Evolutionary conservation across 345 rosid species (phyloP), one percentile per base, ranked within the genome.

Genomic region (Toxicodendron radicans): DNA sequence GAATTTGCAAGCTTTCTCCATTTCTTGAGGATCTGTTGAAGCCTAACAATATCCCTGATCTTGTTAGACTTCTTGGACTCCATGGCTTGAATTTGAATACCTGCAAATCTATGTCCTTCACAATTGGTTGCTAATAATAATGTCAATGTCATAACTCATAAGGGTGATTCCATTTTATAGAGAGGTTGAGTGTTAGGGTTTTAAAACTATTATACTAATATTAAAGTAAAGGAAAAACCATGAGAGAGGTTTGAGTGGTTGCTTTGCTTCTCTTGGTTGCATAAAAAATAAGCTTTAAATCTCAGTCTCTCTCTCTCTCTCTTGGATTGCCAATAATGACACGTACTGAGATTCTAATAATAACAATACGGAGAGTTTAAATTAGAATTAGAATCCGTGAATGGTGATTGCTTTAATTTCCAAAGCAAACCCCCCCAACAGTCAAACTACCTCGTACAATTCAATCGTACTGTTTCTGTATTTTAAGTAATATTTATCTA

Each of bases 1-100:
- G 89, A 70, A 76, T 79, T 87, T 38, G 98, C 98, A 7, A 85
- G 78, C 82, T 89, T 94, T 78, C 91, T 85, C 98, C 98, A 94
- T 77, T 94, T 94, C 91, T 81, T 94, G 18, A 94, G 95, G 76
- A 94, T 86, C 76, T 85, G 96, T 62, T 86, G 98, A 80, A 92
- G 97, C 81, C 95, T 89, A 49, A 94, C 98, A 43, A 94, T 88
- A 16, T 94, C 97, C 59, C 91, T 92, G 81, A 94, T 94, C 81
- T 91, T 94, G 93, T 92, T 92, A 62, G 95, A 85, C 86, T 89
- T 91, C 82, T 83, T 90, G 79, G 86, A 73, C 67, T 91, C 97
- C 98, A 90, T 87, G 18, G 70, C 35, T 56, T 11, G 23, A 11
- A 54, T 14, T 41, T 33, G 53, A 24, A 27, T 3, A 45, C 21